Base-by-base conservation (phyloP, 495 filamentous ascomycete genomes). In the Alectoria sarmentosa region DNA sequence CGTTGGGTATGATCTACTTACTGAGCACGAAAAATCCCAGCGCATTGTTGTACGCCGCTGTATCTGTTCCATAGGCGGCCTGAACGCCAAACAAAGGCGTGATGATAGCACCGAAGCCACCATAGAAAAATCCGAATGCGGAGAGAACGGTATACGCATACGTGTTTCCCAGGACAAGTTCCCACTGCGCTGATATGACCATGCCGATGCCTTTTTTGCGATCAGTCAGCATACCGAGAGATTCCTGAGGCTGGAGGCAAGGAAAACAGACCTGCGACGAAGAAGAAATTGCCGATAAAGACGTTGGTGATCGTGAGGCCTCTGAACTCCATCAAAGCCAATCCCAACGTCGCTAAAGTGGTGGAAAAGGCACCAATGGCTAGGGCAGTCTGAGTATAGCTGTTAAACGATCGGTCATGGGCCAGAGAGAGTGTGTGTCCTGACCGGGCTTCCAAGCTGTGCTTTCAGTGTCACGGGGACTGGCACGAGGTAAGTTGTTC, bases 231-330 rank as follows among this genome's bases (percentile, higher is more conserved):
- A 36, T 10, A 26, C 30, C 32, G 21, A 62, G 26, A 17, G 6
- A n/a, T 19, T 21, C 15, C 21, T 38, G 28, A 30, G 21, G 36
- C 23, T 62, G 9, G 2, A 13, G 21, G 30, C 41, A 17, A 13
- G 26, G 19, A 32, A 52, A 15, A 15, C 52, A 49, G 17, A 61
- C 61, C 56, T 21, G 76, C 73, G 52, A 79, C 74, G 62, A 79
- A 79, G 72, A 79, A 81, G 72, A 83, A 79, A 67, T 82, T 78
- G 26, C 69, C 78, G 60, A 83, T 75, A 62, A 75, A 83, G 14
- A 78, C 77, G 67, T 80, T 81, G 15, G 73, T 73, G 7, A 73
- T 73, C 4, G 70, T 76, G 23, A 82, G 74, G 30, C 76, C 77
- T 48, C 80, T 73, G 71, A 74, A 81, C 71, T 79, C 79, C 79